phyloP scores from a whole-genome alignment of 2,329 filamentous ascomycete species.

The Xylariaceae sp. region DNA sequence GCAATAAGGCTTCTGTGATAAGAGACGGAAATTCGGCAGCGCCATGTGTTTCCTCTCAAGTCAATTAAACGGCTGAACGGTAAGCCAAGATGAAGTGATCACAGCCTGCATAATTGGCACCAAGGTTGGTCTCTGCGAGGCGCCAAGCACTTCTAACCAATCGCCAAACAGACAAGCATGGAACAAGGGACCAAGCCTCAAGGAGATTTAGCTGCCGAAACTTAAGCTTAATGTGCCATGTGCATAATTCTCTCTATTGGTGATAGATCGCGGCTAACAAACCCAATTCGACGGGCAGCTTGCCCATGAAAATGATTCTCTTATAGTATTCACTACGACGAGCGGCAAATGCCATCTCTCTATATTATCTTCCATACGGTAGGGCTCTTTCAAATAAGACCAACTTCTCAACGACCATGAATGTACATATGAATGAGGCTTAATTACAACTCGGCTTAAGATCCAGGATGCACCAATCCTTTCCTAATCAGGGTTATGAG shows the following conservation, averaged over 20 bases:
- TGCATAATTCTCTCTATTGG: not conserved
- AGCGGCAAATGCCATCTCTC: no score
- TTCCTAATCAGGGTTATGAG: constrained; percentile 14
- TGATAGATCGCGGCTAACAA: not conserved
- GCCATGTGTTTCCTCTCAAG: not conserved
- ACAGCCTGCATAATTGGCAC: not conserved
- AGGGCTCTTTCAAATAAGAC: no score
- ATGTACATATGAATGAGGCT: no score
- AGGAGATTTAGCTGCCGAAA: constrained; percentile 14
- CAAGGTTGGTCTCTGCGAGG: not conserved
- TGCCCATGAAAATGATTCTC: not conserved
- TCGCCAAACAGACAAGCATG: no score
- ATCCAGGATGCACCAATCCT: constrained; percentile 7
- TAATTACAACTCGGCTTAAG: not conserved
- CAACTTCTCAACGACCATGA: no score
- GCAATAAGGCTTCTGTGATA: not conserved
- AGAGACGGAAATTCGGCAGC: not conserved
- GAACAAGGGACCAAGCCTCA: not conserved
- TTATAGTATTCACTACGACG: not conserved
- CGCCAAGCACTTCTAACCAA: not conserved
- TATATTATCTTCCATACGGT: no score
- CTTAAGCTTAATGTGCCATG: not conserved
- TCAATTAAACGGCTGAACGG: not conserved
- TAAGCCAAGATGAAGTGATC: not conserved
- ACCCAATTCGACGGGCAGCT: not conserved